These are phyloP conservation scores for Colletotrichum limetticola DNA, from an alignment of 2,329 filamentous ascomycete species.

Conservation along the genomic window DNA sequence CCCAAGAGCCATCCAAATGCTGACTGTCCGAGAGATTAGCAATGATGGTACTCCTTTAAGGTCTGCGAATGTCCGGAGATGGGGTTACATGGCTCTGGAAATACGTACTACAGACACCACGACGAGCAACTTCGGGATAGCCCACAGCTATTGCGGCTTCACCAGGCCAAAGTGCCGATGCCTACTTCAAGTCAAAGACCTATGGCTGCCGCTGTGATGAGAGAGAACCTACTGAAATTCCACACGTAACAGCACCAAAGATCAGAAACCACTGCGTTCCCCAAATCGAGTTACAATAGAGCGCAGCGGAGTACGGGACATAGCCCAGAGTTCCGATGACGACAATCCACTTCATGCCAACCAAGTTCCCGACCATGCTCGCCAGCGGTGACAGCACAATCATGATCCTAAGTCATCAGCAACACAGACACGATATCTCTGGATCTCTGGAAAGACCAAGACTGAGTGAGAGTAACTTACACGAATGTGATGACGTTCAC, in stretches of 20 bases:
- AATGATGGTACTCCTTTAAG: background rate
- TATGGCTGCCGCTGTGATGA: background rate
- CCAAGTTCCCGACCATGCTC: conserved; percentile 22
- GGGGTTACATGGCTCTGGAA: accelerated
- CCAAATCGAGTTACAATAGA: conserved; percentile 26
- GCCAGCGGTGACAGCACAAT: conserved; percentile 15
- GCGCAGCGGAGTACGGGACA: conserved; percentile 23
- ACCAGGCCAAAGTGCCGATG: conserved; percentile 50
- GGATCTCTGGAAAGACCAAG: background rate
- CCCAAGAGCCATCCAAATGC: conserved; percentile 63
- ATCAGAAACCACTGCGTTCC: conserved; percentile 25
- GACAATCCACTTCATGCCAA: conserved; percentile 28
- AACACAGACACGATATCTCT: background rate
- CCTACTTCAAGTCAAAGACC: conserved; percentile 26
- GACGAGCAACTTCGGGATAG: conserved; percentile 51
- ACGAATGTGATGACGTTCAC: conserved; percentile 23
- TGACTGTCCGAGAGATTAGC: conserved; percentile 29
- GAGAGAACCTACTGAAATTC: conserved; percentile 3
- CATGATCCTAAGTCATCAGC: background rate
- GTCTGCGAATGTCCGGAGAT: background rate
- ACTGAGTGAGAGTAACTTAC: background rate
- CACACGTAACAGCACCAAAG: conserved; percentile 20
- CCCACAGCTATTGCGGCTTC: conserved; percentile 45
- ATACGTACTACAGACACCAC: conserved; percentile 50
- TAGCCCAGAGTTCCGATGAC: conserved; percentile 18